These are phyloP conservation scores for Xylaria intraflava DNA, from an alignment of 495 filamentous ascomycete species.

Conservation along the genomic window DNA sequence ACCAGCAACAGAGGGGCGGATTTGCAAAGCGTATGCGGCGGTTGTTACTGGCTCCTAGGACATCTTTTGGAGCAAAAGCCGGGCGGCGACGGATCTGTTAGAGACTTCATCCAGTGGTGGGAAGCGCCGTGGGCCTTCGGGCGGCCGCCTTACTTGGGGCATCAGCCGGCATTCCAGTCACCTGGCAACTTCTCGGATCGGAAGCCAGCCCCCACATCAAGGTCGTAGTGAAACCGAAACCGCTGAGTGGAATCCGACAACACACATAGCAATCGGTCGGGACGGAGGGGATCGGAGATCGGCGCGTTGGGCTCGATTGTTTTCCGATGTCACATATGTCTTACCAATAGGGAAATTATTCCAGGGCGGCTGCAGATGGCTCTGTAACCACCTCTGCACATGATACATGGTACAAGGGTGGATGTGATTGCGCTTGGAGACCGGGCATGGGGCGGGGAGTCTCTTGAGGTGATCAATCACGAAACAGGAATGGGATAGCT, in stretches of 20 bases:
- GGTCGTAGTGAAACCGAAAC: background rate
- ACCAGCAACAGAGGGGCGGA: no score
- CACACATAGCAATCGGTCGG: background rate
- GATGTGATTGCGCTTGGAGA: background rate
- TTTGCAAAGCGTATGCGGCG: no score
- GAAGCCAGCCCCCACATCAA: background rate
- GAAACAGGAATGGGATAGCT: background rate
- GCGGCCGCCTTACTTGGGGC: background rate
- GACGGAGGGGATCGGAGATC: background rate
- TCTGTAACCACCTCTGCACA: background rate
- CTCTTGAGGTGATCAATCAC: background rate
- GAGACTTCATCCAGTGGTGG: no score
- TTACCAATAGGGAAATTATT: background rate
- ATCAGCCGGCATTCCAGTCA: background rate
- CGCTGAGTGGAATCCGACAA: background rate
- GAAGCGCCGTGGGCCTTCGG: background rate
- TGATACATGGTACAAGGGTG: background rate
- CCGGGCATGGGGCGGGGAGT: background rate
- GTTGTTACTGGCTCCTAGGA: no score
- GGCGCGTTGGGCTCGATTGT: background rate
- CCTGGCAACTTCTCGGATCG: background rate
- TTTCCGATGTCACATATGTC: background rate
- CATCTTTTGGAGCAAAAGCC: no score
- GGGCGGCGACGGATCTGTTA: no score
- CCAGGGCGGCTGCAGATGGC: background rate